These are phyloP conservation scores for Taphrina deformans DNA, from an alignment of 1,139 yeast species.

Conservation along the genomic window DNA sequence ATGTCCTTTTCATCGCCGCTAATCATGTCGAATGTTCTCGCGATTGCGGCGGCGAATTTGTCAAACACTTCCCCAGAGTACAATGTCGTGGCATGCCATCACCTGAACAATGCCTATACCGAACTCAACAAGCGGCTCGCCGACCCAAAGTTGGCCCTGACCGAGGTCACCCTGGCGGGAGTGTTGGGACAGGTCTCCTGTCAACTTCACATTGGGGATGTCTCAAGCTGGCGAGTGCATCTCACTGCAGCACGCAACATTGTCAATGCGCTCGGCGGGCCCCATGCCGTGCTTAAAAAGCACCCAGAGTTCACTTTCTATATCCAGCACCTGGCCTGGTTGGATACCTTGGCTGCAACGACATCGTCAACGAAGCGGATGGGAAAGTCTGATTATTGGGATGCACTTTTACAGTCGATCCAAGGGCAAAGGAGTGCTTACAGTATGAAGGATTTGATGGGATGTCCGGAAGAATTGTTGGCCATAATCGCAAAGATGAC, in stretches of 20 bases:
- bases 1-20: slow-evolving; percentile 25
- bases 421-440: slow-evolving; percentile 2
- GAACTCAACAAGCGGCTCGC: slow-evolving; percentile 13
- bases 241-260: slow-evolving; percentile 26
- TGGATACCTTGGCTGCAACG: slow-evolving; percentile 26
- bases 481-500: slow-evolving; percentile 28
- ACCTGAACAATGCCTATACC: slow-evolving; percentile 21
- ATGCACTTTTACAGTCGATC: slow-evolving; percentile 13
- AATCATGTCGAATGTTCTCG: slow-evolving; percentile 27
- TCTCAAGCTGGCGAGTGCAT: slow-evolving; percentile 25
- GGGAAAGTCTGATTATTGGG: slow-evolving; percentile 26
- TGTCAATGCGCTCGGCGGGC: slow-evolving; percentile 30
- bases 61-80: slow-evolving; percentile 13
- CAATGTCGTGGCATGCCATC: slow-evolving; percentile 8
- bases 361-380: slow-evolving; percentile 14
- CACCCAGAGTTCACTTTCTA: slow-evolving; percentile 15
- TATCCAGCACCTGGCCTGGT: slow-evolving; percentile 30
- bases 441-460: slow-evolving; percentile 29
- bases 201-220: slow-evolving; percentile 23
- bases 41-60: slow-evolving; percentile 27
- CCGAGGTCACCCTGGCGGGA: slow-evolving; percentile 27
- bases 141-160: slow-evolving; percentile 10
- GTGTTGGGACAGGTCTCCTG: slow-evolving; percentile 25
- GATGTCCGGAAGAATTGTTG: slow-evolving; percentile 19
- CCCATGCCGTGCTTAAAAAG: slow-evolving; percentile 9